Evolutionary conservation across 2,329 filamentous ascomycete genomes (phyloP).

Genomic region (Septoria petroselini): DNA sequence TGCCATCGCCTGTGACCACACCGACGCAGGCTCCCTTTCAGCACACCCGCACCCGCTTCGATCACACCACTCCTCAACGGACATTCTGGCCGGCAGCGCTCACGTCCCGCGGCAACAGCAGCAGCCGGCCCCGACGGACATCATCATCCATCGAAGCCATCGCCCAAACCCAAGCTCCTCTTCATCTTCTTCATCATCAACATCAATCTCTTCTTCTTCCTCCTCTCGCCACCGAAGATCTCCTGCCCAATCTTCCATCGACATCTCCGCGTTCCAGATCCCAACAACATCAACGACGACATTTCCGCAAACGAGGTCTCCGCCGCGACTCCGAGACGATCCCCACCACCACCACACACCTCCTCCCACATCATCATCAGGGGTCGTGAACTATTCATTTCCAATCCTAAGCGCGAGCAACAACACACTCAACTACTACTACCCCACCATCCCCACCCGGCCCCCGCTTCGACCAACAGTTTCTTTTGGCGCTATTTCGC

Average conservation of each 20-base stretch:
- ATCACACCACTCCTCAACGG: constrained; percentile 22
- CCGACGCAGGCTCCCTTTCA: constrained; percentile 3
- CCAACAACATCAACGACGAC: too few species aligned
- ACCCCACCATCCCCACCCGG: constrained; percentile 18
- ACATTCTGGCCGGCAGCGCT: constrained; percentile 19
- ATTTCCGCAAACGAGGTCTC: constrained; percentile 12
- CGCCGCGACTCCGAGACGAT: constrained; percentile 28
- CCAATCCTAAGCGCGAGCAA: not conserved
- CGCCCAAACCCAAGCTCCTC: not conserved
- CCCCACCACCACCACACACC: constrained; percentile 16
- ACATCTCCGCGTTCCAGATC: constrained; percentile 9
- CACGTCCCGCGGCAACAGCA: constrained; percentile 4
- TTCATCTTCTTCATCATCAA: too few species aligned
- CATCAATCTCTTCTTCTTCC: not conserved
- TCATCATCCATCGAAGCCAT: constrained; percentile 17
- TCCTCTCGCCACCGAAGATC: constrained; percentile 9
- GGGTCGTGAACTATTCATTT: not conserved
- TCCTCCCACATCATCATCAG: constrained; percentile 7
- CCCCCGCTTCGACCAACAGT: constrained; percentile 23
- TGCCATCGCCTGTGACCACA: constrained; percentile 11
- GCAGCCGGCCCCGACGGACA: constrained; percentile 11
- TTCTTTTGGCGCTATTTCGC: constrained; percentile 21
- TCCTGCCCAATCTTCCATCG: constrained; percentile 16
- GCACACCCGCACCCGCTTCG: constrained; percentile 22
- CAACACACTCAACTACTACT: too few species aligned